These are phyloP conservation scores for Syzygium aromaticum DNA, from an alignment of 345 rosid genomes.

Conservation along the genomic window DNA sequence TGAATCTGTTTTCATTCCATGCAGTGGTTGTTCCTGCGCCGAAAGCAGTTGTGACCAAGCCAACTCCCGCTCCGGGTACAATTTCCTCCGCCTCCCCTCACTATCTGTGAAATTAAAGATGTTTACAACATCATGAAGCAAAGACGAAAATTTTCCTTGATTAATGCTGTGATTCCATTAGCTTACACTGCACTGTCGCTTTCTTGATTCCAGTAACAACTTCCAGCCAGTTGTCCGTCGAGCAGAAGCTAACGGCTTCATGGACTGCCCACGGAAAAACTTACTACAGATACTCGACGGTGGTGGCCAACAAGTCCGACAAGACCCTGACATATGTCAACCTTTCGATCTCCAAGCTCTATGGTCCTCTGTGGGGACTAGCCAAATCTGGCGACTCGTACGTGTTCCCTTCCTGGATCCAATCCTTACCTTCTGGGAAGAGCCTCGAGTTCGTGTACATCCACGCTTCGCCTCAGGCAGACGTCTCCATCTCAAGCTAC, in stretches of 20 bases:
- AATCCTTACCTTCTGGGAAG: conserved; percentile 54
- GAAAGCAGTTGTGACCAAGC: conserved; percentile 21
- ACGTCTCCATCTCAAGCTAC: conserved; percentile 67
- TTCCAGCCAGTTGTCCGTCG: conserved; percentile 41
- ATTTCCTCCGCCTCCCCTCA: background rate
- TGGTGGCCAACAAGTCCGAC: conserved; percentile 64
- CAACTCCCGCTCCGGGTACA: conserved; percentile 62
- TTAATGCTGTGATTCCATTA: background rate
- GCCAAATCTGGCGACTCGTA: conserved; percentile 43
- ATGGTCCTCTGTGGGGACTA: conserved; percentile 96
- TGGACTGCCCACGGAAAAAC: conserved; percentile 68
- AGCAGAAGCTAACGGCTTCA: conserved; percentile 67
- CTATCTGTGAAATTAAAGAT: too few relatives aligned
- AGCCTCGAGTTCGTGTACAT: conserved; percentile 87
- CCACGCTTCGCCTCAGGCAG: conserved; percentile 63
- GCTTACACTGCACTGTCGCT: background rate
- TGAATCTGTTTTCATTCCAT: background rate
- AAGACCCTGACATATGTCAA: conserved; percentile 55
- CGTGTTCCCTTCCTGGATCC: conserved; percentile 71
- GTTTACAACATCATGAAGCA: background rate
- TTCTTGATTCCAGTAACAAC: conserved; percentile 32
- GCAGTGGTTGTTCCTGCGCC: conserved; percentile 51
- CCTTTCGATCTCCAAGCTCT: conserved; percentile 67
- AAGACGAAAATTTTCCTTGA: background rate
- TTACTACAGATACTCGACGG: conserved; percentile 76